Evolutionary conservation across 305 asterid genomes (phyloP), one percentile per base, ranked within the genome.

Genomic region (Plantago coronopus): DNA sequence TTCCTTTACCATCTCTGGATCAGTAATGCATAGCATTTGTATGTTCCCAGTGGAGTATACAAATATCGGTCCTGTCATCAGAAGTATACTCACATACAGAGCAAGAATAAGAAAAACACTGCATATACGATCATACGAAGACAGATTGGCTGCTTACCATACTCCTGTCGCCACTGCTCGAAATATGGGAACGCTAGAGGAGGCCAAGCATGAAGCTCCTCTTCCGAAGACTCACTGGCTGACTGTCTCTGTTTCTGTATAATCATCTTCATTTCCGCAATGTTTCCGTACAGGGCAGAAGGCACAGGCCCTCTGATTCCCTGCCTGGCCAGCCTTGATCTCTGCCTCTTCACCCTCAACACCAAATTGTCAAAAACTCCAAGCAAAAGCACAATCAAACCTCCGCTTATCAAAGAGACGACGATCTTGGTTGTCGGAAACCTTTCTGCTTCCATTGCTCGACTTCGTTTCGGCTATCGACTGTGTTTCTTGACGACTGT

Each of bases 31-130:
- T 4, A 86, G 70, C 29, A 71, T 47, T 66, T 86, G 90, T 68
- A 86, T 80, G 73, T 66, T 75, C 45, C 96, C 96, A 10, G 74
- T 66, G 10, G 94, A 79, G 64, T 79, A 85, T 81, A 77, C n/a
- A 71, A 79, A 88, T 1, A 69, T 55, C 6, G 78, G 59, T 31
- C 96, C 96, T 88, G 84, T 44, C 60, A 70, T 45, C 23, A 54
- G 1, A n/a, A n/a, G n/a, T n/a, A n/a, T n/a, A n/a, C n/a, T n/a
- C n/a, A n/a, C n/a, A n/a, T n/a, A n/a, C n/a, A n/a, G n/a, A n/a
- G n/a, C n/a, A n/a, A n/a, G n/a, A n/a, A n/a, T n/a, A n/a, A n/a
- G n/a, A n/a, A n/a, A 73, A 23, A 57, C 59, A 44, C n/a, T 27
- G 5, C 31, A 27, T 27, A 27, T 27, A 27, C 5, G 2, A 5